Evolutionary conservation across 73 alveolate genomes (phyloP).

Genomic region (Paramecium biaurelia): DNA sequence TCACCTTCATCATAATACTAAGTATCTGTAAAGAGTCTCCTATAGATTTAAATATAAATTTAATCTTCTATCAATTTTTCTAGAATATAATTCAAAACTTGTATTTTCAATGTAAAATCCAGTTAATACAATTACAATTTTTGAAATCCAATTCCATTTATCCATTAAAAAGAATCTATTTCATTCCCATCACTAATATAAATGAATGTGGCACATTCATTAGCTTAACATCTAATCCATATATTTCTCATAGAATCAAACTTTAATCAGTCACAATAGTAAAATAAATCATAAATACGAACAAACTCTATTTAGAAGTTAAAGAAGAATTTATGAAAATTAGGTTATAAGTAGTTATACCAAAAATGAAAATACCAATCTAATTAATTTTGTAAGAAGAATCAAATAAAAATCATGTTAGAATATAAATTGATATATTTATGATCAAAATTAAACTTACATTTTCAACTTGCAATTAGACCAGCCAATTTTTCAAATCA

Average conservation of each 20-base stretch:
- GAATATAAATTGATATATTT: neutral
- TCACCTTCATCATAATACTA: too few relatives aligned
- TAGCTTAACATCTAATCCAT: neutral
- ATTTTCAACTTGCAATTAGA: neutral
- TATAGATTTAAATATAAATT: neutral
- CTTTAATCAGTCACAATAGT: neutral
- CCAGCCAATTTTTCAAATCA: neutral
- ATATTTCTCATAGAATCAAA: neutral
- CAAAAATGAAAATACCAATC: neutral
- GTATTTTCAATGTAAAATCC: too few relatives aligned
- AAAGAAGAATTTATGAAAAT: neutral
- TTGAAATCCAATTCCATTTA: neutral
- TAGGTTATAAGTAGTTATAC: constrained; percentile 3
- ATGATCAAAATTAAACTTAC: neutral
- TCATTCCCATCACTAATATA: neutral
- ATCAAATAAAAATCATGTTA: neutral
- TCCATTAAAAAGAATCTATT: neutral
- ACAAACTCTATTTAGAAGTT: neutral
- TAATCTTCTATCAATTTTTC: neutral
- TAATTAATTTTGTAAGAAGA: neutral
- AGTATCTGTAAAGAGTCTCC: neutral
- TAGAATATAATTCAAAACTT: too few relatives aligned
- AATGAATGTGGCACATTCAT: neutral
- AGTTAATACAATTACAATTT: too few relatives aligned
- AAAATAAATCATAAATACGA: neutral